phyloP scores from a whole-genome alignment of 306 rosid species.

The Luffa aegyptiaca region DNA sequence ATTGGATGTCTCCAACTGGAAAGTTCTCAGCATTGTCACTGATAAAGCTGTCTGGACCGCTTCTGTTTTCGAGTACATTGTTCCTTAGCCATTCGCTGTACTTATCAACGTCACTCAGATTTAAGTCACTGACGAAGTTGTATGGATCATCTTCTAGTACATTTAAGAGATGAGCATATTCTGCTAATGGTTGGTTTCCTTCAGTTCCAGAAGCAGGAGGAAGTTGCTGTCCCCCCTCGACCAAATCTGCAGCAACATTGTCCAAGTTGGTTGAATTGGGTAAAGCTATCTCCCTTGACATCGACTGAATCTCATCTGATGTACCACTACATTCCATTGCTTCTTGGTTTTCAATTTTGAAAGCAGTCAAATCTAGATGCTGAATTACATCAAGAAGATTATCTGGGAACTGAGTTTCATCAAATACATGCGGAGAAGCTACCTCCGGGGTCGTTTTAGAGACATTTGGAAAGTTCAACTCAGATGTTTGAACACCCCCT shows the following conservation, averaged over 20 bases:
- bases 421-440: background rate
- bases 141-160: background rate
- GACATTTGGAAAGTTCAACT: slow-evolving; percentile 5
- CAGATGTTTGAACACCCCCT: background rate
- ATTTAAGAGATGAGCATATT: background rate
- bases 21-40: background rate
- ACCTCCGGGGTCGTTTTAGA: background rate
- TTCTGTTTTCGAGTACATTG: background rate
- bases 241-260: background rate
- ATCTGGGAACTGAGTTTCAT: background rate
- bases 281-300: background rate
- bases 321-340: background rate
- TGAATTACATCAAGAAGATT: slow-evolving; percentile 1
- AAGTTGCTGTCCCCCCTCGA: background rate
- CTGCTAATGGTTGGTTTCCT: background rate
- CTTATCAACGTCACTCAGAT: slow-evolving; percentile 2
- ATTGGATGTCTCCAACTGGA: background rate
- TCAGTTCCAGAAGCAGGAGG: background rate
- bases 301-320: background rate
- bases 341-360: background rate
- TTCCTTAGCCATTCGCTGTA: slow-evolving; percentile 6
- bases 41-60: background rate
- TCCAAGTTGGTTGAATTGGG: background rate
- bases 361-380: background rate
- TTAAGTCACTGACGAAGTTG: background rate